These are phyloP conservation scores for Phytophthora melonis DNA, from an alignment of 352 stramenopile genomes.

Conservation along the genomic window DNA sequence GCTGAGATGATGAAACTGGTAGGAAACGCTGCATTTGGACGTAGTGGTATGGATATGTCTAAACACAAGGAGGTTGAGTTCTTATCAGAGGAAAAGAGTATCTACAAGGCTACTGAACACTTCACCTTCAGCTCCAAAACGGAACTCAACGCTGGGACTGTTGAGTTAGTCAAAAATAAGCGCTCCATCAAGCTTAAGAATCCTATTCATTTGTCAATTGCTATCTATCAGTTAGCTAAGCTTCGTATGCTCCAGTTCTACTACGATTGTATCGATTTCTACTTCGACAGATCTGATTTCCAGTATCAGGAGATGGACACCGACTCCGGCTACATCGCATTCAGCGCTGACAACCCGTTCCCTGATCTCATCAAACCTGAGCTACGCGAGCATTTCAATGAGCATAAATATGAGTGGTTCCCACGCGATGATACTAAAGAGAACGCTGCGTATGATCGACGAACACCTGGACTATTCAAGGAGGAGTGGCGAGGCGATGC, in stretches of 20 bases:
- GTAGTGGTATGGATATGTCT: constrained; percentile 16
- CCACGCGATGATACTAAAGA: too few relatives aligned
- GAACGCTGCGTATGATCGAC: too few relatives aligned
- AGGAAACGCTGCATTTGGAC: constrained; percentile 14
- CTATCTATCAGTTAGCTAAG: constrained; percentile 15
- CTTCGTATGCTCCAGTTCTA: constrained; percentile 25
- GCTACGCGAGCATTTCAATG: too few relatives aligned
- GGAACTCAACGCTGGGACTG: constrained; percentile 11
- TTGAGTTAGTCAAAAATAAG: constrained; percentile 10
- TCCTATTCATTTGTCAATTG: constrained; percentile 9
- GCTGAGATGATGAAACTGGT: constrained; percentile 6
- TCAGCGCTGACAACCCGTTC: too few relatives aligned
- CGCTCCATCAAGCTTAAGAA: constrained; percentile 9
- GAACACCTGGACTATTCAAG: too few relatives aligned
- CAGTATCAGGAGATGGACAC: too few relatives aligned
- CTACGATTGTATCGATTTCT: too few relatives aligned
- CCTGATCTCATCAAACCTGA: too few relatives aligned
- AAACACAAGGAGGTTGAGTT: constrained; percentile 18
- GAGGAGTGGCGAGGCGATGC: too few relatives aligned
- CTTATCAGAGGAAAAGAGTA: background rate
- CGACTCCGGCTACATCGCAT: too few relatives aligned
- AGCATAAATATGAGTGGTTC: too few relatives aligned
- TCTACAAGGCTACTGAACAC: constrained; percentile 8
- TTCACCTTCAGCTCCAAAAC: constrained; percentile 8
- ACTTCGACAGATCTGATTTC: too few relatives aligned